Percentiles rank a stretch among this genome's conserved stretches.
Conservation (phyloP, 768 basidiomycete genomes). For the Artomyces pyxidatus region DNA sequence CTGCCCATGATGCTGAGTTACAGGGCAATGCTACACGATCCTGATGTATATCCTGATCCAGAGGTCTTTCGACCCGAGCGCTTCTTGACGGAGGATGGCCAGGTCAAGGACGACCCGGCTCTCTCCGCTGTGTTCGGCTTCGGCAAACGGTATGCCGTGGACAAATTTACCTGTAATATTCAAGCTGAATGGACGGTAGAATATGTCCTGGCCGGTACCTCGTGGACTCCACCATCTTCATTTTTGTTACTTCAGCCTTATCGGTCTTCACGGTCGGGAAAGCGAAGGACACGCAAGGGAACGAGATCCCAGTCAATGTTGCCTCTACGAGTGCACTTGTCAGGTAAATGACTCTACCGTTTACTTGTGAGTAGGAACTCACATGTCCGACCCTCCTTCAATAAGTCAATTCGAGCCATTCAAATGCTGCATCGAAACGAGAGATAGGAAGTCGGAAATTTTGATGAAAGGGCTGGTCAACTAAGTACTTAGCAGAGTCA, state of each 20-base stretch:
- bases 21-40: too few species aligned
- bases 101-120: neutral
- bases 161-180: neutral
- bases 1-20: neutral
- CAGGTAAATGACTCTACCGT: neutral
- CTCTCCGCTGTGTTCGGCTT: neutral
- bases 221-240: conserved; percentile 15
- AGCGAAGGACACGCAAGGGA: conserved; percentile 7
- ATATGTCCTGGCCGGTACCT: neutral
- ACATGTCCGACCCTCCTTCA: neutral
- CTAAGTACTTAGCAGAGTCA: too few species aligned
- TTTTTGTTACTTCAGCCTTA: conserved; percentile 6
- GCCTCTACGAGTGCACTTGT: too few species aligned
- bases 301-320: conserved; percentile 3
- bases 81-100: too few species aligned
- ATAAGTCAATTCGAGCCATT: conserved; percentile 3
- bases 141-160: neutral
- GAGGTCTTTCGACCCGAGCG: too few species aligned
- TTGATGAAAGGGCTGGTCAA: conserved; percentile 1
- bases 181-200: neutral
- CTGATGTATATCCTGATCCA: too few species aligned
- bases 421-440: conserved; percentile 3
- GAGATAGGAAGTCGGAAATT: conserved; percentile 3
- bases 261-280: conserved; percentile 8
- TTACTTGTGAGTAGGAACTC: neutral